Evolutionary conservation across 805 yeast species (phyloP), one percentile per base, ranked within the genome.

Genomic region (Maudiozyma serrabonitensis): DNA sequence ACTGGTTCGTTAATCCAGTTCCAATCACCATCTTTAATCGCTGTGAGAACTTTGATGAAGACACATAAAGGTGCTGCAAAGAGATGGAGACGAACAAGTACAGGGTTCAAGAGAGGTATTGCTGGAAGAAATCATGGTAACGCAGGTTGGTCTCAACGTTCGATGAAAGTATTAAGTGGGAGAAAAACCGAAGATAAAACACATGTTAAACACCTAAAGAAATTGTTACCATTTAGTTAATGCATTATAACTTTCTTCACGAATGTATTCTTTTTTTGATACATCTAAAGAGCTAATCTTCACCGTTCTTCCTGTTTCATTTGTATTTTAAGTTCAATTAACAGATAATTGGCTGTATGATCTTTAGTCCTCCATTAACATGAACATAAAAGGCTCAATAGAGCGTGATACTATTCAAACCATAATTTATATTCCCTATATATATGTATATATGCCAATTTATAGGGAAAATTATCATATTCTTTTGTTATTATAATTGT

Each of bases 121-220:
- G 84, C 95, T 19, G 95, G 96, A 11, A 79, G 95, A 71, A 84
- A 86, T 56, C 97, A 90, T 65, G 96, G 97, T 46, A 90, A 90
- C 61, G 87, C 89, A 1, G 90, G 95, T 21, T 90, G 93, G 84
- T 76, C 89, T 32, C 70, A 78, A 40, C 74, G 81, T 46, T 73
- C 77, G 25, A 68, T 84, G 60, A 71, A 78, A 52, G 75, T 75
- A 58, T 73, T 84, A 67, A 77, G 80, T 55, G 84, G 80, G 31
- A 83, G 75, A 56, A 78, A 74, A 7, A 63, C 69, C 56, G 87
- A 81, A 39, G 74, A 77, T 43, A 70, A 73, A 23, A 69, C 74
- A 23, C 88, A 84, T 60, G 70, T 78, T 46, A 78, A 77, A 59
- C 82, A 80, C 62, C 62, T 83, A 54, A 75, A 71, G 59, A 80